Conservation (phyloP, 202 grass and related monocot species). For the Elaeis oleifera region DNA sequence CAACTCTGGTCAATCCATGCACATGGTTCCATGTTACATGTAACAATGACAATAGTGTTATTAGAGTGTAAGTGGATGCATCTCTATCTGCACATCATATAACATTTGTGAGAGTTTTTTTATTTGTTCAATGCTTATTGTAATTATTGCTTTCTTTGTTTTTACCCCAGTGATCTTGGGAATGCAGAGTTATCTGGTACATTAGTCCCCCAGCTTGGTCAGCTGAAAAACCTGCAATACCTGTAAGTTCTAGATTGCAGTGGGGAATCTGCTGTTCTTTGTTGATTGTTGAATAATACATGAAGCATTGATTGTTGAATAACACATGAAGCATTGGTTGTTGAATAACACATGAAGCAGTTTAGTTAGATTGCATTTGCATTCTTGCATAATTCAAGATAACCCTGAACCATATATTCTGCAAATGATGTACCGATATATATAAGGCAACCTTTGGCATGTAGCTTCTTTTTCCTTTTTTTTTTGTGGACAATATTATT, state of each 20-base stretch:
- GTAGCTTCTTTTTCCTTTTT: no score
- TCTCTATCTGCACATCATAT: constrained; percentile 2
- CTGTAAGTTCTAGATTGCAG: constrained; percentile 39
- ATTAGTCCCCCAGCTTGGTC: constrained; percentile 63
- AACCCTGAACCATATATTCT: no score
- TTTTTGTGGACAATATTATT: no score
- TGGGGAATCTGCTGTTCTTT: no score
- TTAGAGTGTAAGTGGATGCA: constrained; percentile 82
- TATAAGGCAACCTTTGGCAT: no score
- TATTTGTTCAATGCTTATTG: constrained; percentile 1
- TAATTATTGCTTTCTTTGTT: not conserved
- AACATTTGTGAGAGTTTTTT: not conserved
- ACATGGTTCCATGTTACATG: constrained; percentile 99
- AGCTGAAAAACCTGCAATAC: constrained; percentile 80
- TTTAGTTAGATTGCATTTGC: no score
- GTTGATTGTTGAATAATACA: no score
- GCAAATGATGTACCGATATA: no score
- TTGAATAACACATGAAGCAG: no score
- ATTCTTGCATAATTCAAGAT: no score
- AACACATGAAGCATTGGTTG: no score
- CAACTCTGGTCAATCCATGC: constrained; percentile 88
- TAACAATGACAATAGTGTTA: constrained; percentile 74
- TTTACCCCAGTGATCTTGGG: constrained; percentile 73
- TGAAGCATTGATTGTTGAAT: no score
- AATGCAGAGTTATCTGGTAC: constrained; percentile 76